Percentiles rank a stretch among this genome's conserved stretches.
phyloP scores from a whole-genome alignment of 495 filamentous ascomycete species.

The Pyrenula aspistea region DNA sequence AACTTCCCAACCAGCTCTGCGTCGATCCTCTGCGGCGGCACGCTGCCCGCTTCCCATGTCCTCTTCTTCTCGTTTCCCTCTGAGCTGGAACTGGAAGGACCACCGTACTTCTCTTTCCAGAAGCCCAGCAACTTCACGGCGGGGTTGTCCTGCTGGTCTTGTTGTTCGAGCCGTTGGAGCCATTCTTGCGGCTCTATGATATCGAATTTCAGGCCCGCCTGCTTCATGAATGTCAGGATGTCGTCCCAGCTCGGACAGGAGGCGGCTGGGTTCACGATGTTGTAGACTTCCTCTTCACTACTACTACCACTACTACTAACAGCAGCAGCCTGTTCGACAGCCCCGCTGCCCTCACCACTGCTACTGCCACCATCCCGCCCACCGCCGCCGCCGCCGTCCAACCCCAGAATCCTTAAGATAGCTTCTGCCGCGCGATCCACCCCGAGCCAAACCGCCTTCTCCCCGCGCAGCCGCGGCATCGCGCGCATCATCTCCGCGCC shows the following conservation, averaged over 20 bases:
- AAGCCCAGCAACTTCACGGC: conserved; percentile 29
- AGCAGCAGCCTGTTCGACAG: too few relatives aligned
- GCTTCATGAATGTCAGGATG: conserved; percentile 29
- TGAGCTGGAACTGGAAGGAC: not conserved
- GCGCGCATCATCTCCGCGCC: conserved; percentile 28
- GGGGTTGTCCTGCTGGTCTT: conserved; percentile 17
- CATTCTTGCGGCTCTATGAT: conserved; percentile 25
- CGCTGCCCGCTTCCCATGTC: not conserved
- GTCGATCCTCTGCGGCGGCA: not conserved
- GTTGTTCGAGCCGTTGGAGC: conserved; percentile 23
- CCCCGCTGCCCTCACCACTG: not conserved
- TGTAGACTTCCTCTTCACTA: conserved; percentile 19
- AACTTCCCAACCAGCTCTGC: not conserved
- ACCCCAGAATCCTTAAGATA: conserved; percentile 21
- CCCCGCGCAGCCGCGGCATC: conserved; percentile 41
- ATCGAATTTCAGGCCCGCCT: conserved; percentile 7
- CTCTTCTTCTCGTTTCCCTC: not conserved
- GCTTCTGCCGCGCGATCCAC: conserved; percentile 40
- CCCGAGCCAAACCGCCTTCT: conserved; percentile 44
- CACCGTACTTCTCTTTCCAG: conserved; percentile 28
- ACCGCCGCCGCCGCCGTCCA: not conserved
- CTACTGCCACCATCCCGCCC: not conserved
- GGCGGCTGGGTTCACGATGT: conserved; percentile 33
- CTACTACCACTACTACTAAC: too few relatives aligned
- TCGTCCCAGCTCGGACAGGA: conserved; percentile 26